A percentile compares a stretch with the other conserved stretches of the same genome.
Conservation (phyloP, 1,284 basidiomycete genomes). For the Fomitopsis schrenkii region DNA sequence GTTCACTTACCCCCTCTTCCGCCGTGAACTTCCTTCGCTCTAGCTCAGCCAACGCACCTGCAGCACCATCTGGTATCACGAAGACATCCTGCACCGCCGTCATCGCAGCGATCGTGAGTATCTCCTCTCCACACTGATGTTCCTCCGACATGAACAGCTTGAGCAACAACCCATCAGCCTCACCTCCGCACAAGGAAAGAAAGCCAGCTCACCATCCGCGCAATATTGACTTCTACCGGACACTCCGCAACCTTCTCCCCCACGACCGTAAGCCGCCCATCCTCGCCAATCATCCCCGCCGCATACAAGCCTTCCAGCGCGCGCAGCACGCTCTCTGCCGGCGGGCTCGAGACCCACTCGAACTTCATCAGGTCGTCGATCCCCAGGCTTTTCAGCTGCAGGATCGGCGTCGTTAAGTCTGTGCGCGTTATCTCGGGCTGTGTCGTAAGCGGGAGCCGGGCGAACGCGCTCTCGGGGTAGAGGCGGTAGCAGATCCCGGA, state of each 20-base stretch:
- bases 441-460: constrained; percentile 61
- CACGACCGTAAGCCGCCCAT: constrained; percentile 59
- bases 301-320: constrained; percentile 74
- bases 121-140: constrained; percentile 87
- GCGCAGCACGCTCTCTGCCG: constrained; percentile 79
- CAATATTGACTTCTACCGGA: constrained; percentile 72
- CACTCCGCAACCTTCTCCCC: constrained; percentile 77
- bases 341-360: constrained; percentile 89
- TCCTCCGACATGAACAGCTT: constrained; percentile 85
- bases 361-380: constrained; percentile 96
- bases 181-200: constrained; percentile 18
- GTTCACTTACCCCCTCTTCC: constrained; percentile 80
- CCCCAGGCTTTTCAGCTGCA: constrained; percentile 92
- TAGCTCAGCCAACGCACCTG: constrained; percentile 82
- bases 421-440: constrained; percentile 88
- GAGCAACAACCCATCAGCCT: background rate
- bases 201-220: constrained; percentile 58
- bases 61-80: constrained; percentile 79
- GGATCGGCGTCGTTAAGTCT: constrained; percentile 83
- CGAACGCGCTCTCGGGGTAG: constrained; percentile 67
- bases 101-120: constrained; percentile 95
- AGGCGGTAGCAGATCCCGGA: constrained; percentile 93
- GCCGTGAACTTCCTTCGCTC: constrained; percentile 94
- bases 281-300: constrained; percentile 69
- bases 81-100: constrained; percentile 88